These are phyloP conservation scores for Litchi chinensis DNA, from an alignment of 345 rosid species.

Conservation along the genomic window DNA sequence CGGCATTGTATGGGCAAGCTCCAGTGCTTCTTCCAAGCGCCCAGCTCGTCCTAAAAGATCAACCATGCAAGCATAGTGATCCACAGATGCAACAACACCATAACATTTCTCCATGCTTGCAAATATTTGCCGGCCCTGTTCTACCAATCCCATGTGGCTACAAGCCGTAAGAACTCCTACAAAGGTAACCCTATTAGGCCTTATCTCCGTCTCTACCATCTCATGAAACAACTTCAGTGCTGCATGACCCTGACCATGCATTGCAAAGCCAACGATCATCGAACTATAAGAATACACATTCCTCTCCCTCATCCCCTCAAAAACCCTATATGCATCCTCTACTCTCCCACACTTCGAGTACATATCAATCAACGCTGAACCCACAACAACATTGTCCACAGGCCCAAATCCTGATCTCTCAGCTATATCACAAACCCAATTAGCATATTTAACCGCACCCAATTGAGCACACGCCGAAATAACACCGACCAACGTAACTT, in stretches of 20 bases:
- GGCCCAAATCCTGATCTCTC: slow-evolving; percentile 40
- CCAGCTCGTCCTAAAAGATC: slow-evolving; percentile 87
- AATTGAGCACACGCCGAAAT: slow-evolving; percentile 86
- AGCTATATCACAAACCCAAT: slow-evolving; percentile 50
- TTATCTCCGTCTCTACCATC: slow-evolving; percentile 53
- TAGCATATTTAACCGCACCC: slow-evolving; percentile 57
- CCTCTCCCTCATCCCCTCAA: slow-evolving; percentile 51
- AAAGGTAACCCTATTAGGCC: slow-evolving; percentile 76
- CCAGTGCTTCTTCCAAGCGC: slow-evolving; percentile 63
- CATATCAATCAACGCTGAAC: slow-evolving; percentile 84
- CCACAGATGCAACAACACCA: slow-evolving; percentile 56
- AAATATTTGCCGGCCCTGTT: slow-evolving; percentile 60
- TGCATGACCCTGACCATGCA: slow-evolving; percentile 66
- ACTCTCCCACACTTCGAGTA: slow-evolving; percentile 79
- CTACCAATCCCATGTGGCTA: slow-evolving; percentile 63
- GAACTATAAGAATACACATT: slow-evolving; percentile 82
- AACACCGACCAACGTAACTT: slow-evolving; percentile 57
- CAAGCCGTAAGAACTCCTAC: slow-evolving; percentile 82
- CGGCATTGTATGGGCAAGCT: slow-evolving; percentile 59
- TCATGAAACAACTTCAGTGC: slow-evolving; percentile 63
- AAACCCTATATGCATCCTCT: slow-evolving; percentile 61
- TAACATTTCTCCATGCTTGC: slow-evolving; percentile 57
- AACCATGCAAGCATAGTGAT: slow-evolving; percentile 79
- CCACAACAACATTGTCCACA: slow-evolving; percentile 50
- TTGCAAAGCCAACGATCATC: slow-evolving; percentile 81